Percentiles rank a stretch among this genome's conserved stretches.
These are phyloP conservation scores for Megacollybia marginata DNA, from an alignment of 768 basidiomycete species.

Conservation along the genomic window DNA sequence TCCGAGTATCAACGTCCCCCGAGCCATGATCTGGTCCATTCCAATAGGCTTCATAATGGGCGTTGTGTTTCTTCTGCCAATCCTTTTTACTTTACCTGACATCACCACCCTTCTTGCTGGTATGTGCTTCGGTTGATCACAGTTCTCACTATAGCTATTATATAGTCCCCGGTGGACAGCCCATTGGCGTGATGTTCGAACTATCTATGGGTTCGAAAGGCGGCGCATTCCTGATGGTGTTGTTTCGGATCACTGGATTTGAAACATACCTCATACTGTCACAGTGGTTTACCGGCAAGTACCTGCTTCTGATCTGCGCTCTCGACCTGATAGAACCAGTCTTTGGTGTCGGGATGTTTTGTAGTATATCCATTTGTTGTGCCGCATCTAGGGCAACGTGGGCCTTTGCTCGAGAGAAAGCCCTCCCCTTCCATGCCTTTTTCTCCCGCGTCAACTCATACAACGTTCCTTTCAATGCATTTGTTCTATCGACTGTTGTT, in stretches of 20 bases:
- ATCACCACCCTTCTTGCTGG: conserved; percentile 44
- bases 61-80: conserved; percentile 50
- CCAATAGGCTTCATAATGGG: conserved; percentile 47
- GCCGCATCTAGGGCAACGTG: conserved; percentile 65
- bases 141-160: background rate
- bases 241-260: conserved; percentile 1
- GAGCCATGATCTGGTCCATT: conserved; percentile 45
- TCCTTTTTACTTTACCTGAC: conserved; percentile 59
- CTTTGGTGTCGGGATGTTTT: conserved; percentile 51
- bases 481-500: conserved; percentile 49
- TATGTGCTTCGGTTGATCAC: conserved; percentile 13
- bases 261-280: background rate
- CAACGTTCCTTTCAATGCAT: conserved; percentile 53
- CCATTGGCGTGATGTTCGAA: conserved; percentile 55
- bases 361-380: conserved; percentile 58
- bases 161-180: conserved; percentile 53
- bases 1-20: conserved; percentile 46
- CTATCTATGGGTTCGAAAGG: conserved; percentile 53
- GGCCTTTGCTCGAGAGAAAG: conserved; percentile 65
- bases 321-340: conserved; percentile 22
- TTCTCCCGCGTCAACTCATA: conserved; percentile 40
- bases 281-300: conserved; percentile 36
- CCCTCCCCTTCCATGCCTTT: conserved; percentile 43
- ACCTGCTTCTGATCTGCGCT: background rate
- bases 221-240: conserved; percentile 56